These are phyloP conservation scores for Globisporangium polare DNA, from an alignment of 352 stramenopile genomes.

Conservation along the genomic window DNA sequence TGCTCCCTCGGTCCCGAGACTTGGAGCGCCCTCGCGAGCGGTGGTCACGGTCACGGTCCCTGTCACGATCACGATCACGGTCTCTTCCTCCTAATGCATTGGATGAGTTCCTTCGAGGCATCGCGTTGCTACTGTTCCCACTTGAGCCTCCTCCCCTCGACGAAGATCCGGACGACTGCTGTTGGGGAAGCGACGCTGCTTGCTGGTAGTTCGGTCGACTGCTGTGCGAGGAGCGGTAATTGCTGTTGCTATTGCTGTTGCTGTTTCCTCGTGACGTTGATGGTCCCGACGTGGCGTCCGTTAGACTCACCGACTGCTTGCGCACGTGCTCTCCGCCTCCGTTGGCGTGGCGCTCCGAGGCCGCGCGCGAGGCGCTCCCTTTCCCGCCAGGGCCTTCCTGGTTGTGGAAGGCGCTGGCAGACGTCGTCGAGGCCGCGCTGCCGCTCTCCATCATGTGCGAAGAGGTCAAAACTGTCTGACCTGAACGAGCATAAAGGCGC, in stretches of 20 bases:
- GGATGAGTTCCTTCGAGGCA: constrained; percentile 51
- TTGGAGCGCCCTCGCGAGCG: constrained; percentile 36
- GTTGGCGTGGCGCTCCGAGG: constrained; percentile 10
- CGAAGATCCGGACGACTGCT: constrained; percentile 9
- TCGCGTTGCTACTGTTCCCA: constrained; percentile 10
- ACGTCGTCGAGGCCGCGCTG: constrained; percentile 10
- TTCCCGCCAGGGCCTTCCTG: constrained; percentile 2
- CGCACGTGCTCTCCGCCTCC: constrained; percentile 12
- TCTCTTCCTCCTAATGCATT: constrained; percentile 19
- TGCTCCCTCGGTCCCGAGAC: constrained; percentile 29
- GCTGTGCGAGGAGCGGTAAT: constrained; percentile 13
- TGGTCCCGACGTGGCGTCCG: constrained; percentile 9
- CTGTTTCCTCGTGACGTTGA: constrained; percentile 16
- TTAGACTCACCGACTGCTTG: constrained; percentile 6
- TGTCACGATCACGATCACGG: constrained; percentile 21
- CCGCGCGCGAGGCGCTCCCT: constrained; percentile 2
- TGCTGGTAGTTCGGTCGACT: constrained; percentile 14
- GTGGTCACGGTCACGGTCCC: constrained; percentile 27
- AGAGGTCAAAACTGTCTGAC: constrained; percentile 5
- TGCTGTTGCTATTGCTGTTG: constrained; percentile 12
- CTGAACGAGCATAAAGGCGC: neutral
- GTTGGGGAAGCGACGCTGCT: constrained; percentile 14
- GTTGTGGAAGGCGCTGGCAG: constrained; percentile 12
- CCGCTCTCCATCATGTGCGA: constrained; percentile 19
- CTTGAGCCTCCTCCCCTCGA: constrained; percentile 1